A percentile compares a stretch with the other conserved stretches of the same genome.
Evolutionary conservation across 768 basidiomycete genomes (phyloP).

Genomic region (Kwoniella shandongensis): DNA sequence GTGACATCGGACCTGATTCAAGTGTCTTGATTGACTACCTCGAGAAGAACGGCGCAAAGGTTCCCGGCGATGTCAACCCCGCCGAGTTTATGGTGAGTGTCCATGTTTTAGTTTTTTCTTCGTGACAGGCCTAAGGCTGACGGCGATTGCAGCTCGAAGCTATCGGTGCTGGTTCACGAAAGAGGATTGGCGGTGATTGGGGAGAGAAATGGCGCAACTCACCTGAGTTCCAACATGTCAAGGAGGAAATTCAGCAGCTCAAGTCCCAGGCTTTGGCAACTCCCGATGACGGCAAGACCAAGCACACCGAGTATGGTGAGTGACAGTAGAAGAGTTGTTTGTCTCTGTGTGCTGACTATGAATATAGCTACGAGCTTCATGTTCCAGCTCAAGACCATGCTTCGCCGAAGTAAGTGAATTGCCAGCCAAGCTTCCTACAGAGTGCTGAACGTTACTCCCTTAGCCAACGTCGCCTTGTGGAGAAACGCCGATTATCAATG

Average conservation of each 20-base stretch:
- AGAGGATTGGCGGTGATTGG: slow-evolving; percentile 74
- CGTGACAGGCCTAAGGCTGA: background rate
- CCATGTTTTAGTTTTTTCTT: background rate
- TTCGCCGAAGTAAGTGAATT: slow-evolving; percentile 59
- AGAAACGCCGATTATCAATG: slow-evolving; percentile 82
- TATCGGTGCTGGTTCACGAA: slow-evolving; percentile 64
- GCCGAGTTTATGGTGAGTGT: slow-evolving; percentile 61
- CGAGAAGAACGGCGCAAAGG: slow-evolving; percentile 67
- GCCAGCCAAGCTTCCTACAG: too few species aligned
- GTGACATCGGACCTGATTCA: slow-evolving; percentile 61
- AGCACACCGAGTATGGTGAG: slow-evolving; percentile 39
- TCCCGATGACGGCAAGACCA: slow-evolving; percentile 24
- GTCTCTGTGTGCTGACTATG: background rate
- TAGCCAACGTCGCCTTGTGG: slow-evolving; percentile 68
- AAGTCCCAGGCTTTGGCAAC: slow-evolving; percentile 49
- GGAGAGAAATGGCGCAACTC: slow-evolving; percentile 78
- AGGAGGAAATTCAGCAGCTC: slow-evolving; percentile 57
- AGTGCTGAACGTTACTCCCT: background rate
- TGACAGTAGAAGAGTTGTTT: background rate
- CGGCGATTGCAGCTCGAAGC: slow-evolving; percentile 47
- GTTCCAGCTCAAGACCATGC: slow-evolving; percentile 71
- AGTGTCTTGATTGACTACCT: slow-evolving; percentile 72
- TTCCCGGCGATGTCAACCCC: slow-evolving; percentile 70
- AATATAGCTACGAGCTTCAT: slow-evolving; percentile 63
- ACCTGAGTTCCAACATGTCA: slow-evolving; percentile 58